Percentiles rank a stretch among this genome's conserved stretches.
These are phyloP conservation scores for Cupressus sempervirens DNA, from an alignment of 75 land plant species.

Conservation along the genomic window DNA sequence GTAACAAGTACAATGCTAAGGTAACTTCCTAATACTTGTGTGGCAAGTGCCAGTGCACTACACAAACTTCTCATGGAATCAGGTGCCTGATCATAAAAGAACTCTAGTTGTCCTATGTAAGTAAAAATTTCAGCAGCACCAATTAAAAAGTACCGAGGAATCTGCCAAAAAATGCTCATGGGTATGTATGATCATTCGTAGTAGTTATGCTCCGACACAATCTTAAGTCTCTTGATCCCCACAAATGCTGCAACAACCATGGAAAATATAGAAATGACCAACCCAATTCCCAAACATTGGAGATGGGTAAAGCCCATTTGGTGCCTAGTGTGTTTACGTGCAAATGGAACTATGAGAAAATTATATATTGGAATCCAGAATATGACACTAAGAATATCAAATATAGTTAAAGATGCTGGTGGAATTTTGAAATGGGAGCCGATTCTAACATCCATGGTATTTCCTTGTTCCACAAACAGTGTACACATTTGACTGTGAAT, in stretches of 20 bases:
- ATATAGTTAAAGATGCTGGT: no score
- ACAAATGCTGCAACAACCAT: conserved; percentile 55
- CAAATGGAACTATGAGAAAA: no score
- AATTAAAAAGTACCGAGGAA: conserved; percentile 72
- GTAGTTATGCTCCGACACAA: conserved; percentile 16
- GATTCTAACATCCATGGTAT: no score
- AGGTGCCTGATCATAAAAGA: conserved; percentile 87
- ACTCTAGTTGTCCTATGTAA: conserved; percentile 71
- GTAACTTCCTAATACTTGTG: conserved; percentile 68
- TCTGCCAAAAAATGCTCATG: conserved; percentile 75
- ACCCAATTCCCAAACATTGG: conserved; percentile 72
- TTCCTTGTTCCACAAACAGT: no score
- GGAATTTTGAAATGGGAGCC: no score
- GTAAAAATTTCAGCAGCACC: conserved; percentile 85
- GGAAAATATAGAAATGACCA: conserved; percentile 60
- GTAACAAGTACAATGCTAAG: conserved; percentile 67
- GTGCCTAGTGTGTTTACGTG: no score
- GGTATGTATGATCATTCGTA: conserved; percentile 24
- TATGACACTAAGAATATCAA: no score
- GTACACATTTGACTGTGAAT: no score
- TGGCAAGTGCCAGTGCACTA: conserved; percentile 63
- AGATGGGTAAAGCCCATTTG: conserved; percentile 70
- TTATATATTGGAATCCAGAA: no score
- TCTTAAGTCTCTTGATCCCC: conserved; percentile 42
- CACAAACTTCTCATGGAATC: conserved; percentile 84